These are phyloP conservation scores for Cladochytrium replicatum DNA, from an alignment of 192 early-diverging fungal genomes.

Conservation along the genomic window DNA sequence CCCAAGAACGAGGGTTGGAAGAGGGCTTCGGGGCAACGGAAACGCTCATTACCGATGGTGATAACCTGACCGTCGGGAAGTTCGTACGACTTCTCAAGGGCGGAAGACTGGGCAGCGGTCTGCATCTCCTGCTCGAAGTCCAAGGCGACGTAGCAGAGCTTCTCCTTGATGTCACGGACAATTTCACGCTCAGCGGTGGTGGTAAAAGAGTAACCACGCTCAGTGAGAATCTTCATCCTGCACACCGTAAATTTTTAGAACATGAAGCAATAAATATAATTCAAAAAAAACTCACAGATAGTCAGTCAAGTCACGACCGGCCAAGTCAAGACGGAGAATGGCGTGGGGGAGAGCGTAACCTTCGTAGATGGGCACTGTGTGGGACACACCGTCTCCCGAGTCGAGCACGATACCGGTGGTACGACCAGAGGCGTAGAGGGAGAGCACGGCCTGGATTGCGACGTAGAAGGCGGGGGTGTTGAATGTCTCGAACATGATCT, in stretches of 20 bases:
- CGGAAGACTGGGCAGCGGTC: constrained; percentile 82
- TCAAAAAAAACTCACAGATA: too few species aligned
- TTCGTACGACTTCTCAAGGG: constrained; percentile 95
- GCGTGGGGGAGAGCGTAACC: constrained; percentile 93
- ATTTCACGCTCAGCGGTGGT: constrained; percentile 97
- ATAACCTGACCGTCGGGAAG: constrained; percentile 98
- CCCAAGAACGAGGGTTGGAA: constrained; percentile 94
- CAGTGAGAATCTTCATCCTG: constrained; percentile 78
- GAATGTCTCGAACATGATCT: constrained; percentile 99
- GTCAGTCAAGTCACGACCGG: constrained; percentile 94
- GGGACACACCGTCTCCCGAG: constrained; percentile 96
- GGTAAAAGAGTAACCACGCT: constrained; percentile 92
- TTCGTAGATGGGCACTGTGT: constrained; percentile 97
- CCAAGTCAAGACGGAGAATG: constrained; percentile 92
- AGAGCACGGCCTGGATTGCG: constrained; percentile 91
- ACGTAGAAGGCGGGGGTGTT: constrained; percentile 96
- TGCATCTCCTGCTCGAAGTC: constrained; percentile 98
- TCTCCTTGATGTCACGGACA: constrained; percentile 99
- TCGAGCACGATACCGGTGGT: constrained; percentile 98
- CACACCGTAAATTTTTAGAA: constrained; percentile 32
- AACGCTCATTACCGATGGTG: constrained; percentile 96
- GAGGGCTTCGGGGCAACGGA: constrained; percentile 93
- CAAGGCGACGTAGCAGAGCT: constrained; percentile 95
- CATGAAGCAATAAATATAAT: constrained; percentile 16
- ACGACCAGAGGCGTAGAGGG: constrained; percentile 93